Base-by-base conservation (phyloP, 2,329 filamentous ascomycete species). In the Mycosphaerelloides madeirae region DNA sequence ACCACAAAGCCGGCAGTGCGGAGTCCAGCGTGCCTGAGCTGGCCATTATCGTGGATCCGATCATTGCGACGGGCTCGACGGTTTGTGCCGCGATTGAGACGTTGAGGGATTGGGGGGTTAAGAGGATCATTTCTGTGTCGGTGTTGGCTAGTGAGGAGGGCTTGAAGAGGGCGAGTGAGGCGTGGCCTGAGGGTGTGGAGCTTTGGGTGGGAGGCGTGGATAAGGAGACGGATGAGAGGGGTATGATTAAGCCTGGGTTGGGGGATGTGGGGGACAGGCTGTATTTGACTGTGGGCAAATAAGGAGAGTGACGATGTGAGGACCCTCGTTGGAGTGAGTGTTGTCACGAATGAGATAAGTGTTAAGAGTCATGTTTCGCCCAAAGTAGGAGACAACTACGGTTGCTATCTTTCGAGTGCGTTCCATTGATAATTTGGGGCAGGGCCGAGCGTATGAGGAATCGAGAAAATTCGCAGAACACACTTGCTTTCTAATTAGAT, bases 41-140 rank as follows among this genome's bases (percentile, higher is more conserved):
- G 11, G 89, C 89, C 47, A 85, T 96, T 62, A 73, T 96, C 43
- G 79, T 95, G 37, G 91, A 97, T 63, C 93, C 91, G 3, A 80
- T 97, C 56, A 94, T 97, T 62, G 93, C 91, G 1, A 97, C 93
- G 0, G 91, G 91, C 29, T 88, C 87, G 1, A 97, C 91, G 2
- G 87, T 87, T 46, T 84, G 81, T 22, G 91, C 91, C 0, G 91
- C 91, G 4, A 94, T 97, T 61, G 85, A 93, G 62, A 89, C 87
- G 1, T 73, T 97, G 47, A 79, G 77, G 42, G 90, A 97, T 63
- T 97, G 91, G 90, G 91, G 91, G 20, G 87, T 89, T n/a, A 77
- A 84, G 69, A 77, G 79, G 48, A 81, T 97, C 43, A 70, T 95
- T 32, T 79, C 95, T 31, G 69, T 95, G 20, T 78, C 80, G 34